Evolutionary conservation across 208 protist species (phyloP).

Genomic region (Trypanosoma rangeli): DNA sequence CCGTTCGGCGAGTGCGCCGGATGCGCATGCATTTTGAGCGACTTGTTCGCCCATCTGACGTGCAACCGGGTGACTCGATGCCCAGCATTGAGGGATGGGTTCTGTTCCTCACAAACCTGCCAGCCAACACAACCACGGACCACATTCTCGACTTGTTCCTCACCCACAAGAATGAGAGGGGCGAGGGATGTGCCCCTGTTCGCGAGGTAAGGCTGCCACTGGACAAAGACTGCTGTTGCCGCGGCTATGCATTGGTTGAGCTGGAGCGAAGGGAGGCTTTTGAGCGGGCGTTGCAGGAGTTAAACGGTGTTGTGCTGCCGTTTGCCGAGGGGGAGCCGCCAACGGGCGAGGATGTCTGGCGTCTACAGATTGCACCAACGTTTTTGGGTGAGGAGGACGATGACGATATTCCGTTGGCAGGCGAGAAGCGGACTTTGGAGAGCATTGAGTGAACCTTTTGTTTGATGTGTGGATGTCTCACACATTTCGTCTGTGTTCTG

Average conservation of each 20-base stretch:
- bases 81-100: conserved; percentile 88
- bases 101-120: conserved; percentile 71
- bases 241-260: conserved; percentile 83
- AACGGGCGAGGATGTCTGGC: conserved; percentile 15
- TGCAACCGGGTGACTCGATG: conserved; percentile 56
- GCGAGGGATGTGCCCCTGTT: conserved; percentile 44
- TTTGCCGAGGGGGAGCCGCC: conserved; percentile 31
- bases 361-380: conserved; percentile 50
- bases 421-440: conserved; percentile 46
- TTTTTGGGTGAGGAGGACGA: conserved; percentile 81
- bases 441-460: background rate
- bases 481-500: background rate
- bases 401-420: conserved; percentile 27
- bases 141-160: conserved; percentile 68
- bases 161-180: background rate
- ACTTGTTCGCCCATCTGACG: conserved; percentile 61
- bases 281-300: conserved; percentile 54
- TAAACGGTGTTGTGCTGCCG: conserved; percentile 47
- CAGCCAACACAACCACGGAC: conserved; percentile 54
- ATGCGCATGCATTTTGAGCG: conserved; percentile 71
- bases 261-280: conserved; percentile 56
- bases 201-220: conserved; percentile 70
- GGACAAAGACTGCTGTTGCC: conserved; percentile 63
- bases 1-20: conserved; percentile 66
- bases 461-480: too few species aligned